phyloP scores from a whole-genome alignment of 1,284 basidiomycete species.

The Volvariella surrecta region DNA sequence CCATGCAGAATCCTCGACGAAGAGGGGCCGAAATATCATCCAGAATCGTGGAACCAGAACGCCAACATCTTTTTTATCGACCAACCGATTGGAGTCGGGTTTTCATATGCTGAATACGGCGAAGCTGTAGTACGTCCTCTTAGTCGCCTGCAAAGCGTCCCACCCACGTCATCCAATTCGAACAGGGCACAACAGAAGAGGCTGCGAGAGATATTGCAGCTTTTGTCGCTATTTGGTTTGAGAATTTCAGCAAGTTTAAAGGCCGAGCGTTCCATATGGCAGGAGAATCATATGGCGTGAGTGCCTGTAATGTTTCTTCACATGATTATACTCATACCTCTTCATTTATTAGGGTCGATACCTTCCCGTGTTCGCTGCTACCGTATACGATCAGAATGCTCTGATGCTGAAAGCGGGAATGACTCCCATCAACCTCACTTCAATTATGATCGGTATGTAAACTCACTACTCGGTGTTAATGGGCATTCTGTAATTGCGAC shows the following conservation, averaged over 20 bases:
- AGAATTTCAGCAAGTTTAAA: constrained; percentile 60
- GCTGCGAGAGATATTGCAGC: constrained; percentile 62
- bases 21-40: constrained; percentile 42
- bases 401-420: constrained; percentile 47
- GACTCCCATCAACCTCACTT: constrained; percentile 71
- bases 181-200: constrained; percentile 51
- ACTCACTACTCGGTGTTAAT: not conserved
- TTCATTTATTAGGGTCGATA: constrained; percentile 56
- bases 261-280: constrained; percentile 65
- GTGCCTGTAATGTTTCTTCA: constrained; percentile 10
- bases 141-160: not conserved
- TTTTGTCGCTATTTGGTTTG: constrained; percentile 67
- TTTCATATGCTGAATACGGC: constrained; percentile 67
- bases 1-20: constrained; percentile 42
- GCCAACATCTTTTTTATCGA: constrained; percentile 70
- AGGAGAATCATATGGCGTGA: constrained; percentile 62
- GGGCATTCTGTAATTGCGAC: not conserved
- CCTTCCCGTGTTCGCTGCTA: constrained; percentile 75
- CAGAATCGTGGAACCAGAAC: constrained; percentile 60
- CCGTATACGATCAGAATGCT: constrained; percentile 74
- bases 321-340: not conserved
- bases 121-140: constrained; percentile 41
- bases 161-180: too few species aligned
- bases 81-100: constrained; percentile 58
- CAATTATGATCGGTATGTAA: constrained; percentile 68